Evolutionary conservation across 2,329 filamentous ascomycete species (phyloP), one percentile per base, ranked within the genome.

Genomic region (Lomentospora prolificans): DNA sequence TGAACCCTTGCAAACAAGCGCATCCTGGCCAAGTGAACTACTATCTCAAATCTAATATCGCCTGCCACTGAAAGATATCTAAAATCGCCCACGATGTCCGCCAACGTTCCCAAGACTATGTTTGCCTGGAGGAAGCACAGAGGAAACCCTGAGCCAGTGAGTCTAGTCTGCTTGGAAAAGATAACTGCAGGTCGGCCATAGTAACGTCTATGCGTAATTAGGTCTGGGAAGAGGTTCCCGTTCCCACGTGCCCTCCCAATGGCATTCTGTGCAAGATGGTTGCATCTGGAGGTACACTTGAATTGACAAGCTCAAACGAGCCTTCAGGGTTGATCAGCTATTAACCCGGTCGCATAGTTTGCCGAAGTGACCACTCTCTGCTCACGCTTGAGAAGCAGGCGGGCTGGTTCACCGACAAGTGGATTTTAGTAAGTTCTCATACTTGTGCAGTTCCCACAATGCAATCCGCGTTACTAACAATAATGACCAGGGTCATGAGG

Each of bases 121-220:
- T 59, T 61, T 50, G 68, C 66, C 1, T 71, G 69, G 69, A 63
- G 65, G 39, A 69, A 69, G 57, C 64, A 69, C 51, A 62, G 58
- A 55, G 68, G 67, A 46, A 64, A 61, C 28, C 61, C 61, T 1
- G 58, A 62, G 14, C 64, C 65, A 14, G 61, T 65, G 58, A 14
- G 58, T n/a, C 46, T 14, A 22, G n/a, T 50, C 22, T 55, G 12
- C 17, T 19, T 51, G 25, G 24, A 24, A n/a, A 25, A 30, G 39
- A 27, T 25, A 5, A 12, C 28, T 52, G 48, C 30, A 50, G 30
- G 22, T 14, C 17, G 22, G 44, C 10, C 12, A 31, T 27, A 10
- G 5, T 5, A 19, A 3, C 5, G n/a, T 12, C 36, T 9, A 55
- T 44, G 24, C 19, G 4, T 39, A 22, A 27, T n/a, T 10, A 62